Conservation (phyloP, 805 yeast genomes). For the Kodamaea neixiangensis region DNA sequence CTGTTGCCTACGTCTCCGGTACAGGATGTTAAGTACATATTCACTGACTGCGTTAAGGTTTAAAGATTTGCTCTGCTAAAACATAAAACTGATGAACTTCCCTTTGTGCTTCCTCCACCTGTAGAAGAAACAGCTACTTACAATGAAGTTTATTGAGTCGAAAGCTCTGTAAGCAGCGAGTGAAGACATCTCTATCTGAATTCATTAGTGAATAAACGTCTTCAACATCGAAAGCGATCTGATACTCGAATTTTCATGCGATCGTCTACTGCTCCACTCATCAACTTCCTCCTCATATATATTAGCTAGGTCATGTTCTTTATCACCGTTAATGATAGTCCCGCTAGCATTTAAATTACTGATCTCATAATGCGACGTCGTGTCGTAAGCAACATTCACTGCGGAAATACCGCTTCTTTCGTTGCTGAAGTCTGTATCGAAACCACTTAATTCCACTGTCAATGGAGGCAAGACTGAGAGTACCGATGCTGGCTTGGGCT, state of each 20-base stretch:
- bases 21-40: too few relatives aligned
- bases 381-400: slow-evolving; percentile 16
- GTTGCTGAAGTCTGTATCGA: slow-evolving; percentile 7
- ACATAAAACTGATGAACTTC: too few relatives aligned
- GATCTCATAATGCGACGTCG: slow-evolving; percentile 5
- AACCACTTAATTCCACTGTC: neutral
- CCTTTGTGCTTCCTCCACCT: too few relatives aligned
- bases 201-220: slow-evolving; percentile 1
- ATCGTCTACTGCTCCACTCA: neutral
- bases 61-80: too few relatives aligned
- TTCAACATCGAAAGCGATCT: slow-evolving; percentile 6
- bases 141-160: too few relatives aligned
- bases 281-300: neutral
- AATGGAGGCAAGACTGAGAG: neutral
- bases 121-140: too few relatives aligned
- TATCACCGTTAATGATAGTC: slow-evolving; percentile 9
- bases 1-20: too few relatives aligned
- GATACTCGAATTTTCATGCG: slow-evolving; percentile 5
- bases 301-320: slow-evolving; percentile 2
- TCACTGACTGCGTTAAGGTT: too few relatives aligned
- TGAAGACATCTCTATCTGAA: neutral
- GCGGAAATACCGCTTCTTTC: slow-evolving; percentile 16
- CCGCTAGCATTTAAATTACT: slow-evolving; percentile 15
- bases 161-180: neutral
- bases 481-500: neutral